Evolutionary conservation across 352 stramenopile genomes (phyloP).

Genomic region (Globisporangium alternatum): DNA sequence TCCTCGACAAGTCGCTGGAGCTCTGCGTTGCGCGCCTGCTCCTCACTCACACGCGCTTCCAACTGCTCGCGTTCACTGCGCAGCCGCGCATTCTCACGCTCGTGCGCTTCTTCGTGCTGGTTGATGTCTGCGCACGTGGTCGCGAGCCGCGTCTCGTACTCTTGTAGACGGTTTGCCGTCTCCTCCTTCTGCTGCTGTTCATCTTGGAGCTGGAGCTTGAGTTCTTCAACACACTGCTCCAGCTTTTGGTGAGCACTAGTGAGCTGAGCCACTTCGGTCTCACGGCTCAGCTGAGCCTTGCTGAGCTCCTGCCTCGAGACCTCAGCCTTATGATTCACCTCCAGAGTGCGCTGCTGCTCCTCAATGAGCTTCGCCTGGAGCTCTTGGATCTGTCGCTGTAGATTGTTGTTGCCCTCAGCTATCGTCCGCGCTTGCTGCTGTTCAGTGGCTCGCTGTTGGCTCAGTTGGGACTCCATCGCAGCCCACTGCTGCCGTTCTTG

Average conservation of each 20-base stretch:
- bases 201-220: slow-evolving; percentile 34
- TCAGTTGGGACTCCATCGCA: slow-evolving; percentile 24
- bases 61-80: slow-evolving; percentile 30
- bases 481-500: slow-evolving; percentile 32
- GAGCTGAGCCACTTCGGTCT: slow-evolving; percentile 19
- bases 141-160: slow-evolving; percentile 69
- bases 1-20: slow-evolving; percentile 54
- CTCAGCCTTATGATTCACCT: slow-evolving; percentile 16
- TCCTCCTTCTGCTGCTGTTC: slow-evolving; percentile 62
- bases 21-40: slow-evolving; percentile 49
- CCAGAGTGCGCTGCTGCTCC: slow-evolving; percentile 16
- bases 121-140: slow-evolving; percentile 71
- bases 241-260: slow-evolving; percentile 19
- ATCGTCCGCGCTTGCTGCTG: neutral
- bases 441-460: slow-evolving; percentile 24
- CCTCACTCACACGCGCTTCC: slow-evolving; percentile 43
- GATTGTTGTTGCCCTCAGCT: slow-evolving; percentile 24
- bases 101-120: slow-evolving; percentile 60
- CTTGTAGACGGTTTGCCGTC: slow-evolving; percentile 57
- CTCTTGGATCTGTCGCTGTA: slow-evolving; percentile 29
- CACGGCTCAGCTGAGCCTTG: slow-evolving; percentile 9
- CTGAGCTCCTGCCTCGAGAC: slow-evolving; percentile 19
- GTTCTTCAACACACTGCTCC: slow-evolving; percentile 27
- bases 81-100: slow-evolving; percentile 50
- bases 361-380: slow-evolving; percentile 27